A percentile compares a stretch with the other conserved stretches of the same genome.
phyloP scores from a whole-genome alignment of 306 rosid species.

The Elaeagnus macrophylla region DNA sequence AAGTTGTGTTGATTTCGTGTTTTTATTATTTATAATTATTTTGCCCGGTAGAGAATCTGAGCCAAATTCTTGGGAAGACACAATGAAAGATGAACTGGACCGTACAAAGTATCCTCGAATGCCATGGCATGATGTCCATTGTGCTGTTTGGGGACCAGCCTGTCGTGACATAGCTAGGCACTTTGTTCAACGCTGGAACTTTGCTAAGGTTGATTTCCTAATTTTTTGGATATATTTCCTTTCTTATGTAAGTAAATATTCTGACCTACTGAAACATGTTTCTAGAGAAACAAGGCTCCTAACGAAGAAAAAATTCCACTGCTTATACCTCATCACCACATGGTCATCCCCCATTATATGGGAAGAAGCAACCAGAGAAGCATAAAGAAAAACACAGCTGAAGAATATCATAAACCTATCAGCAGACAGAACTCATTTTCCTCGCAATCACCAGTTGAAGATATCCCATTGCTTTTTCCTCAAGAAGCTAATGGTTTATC shows the following conservation, averaged over 20 bases:
- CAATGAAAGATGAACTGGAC: constrained; percentile 36
- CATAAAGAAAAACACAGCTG: constrained; percentile 10
- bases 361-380: constrained; percentile 28
- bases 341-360: constrained; percentile 45
- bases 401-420: constrained; percentile 10
- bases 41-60: constrained; percentile 37
- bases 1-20: not conserved
- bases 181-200: constrained; percentile 50
- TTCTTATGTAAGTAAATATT: not conserved
- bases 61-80: constrained; percentile 50
- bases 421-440: constrained; percentile 19
- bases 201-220: constrained; percentile 36
- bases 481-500: constrained; percentile 28
- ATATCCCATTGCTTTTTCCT: constrained; percentile 42
- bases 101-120: constrained; percentile 42
- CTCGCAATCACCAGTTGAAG: constrained; percentile 22
- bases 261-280: not conserved
- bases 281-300: constrained; percentile 40
- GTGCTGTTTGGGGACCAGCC: constrained; percentile 45
- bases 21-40: not conserved
- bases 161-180: constrained; percentile 44
- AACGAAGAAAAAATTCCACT: constrained; percentile 39
- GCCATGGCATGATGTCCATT: constrained; percentile 55
- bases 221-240: not conserved
- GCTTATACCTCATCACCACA: constrained; percentile 44